Conservation (phyloP, 2,329 filamentous ascomycete species). For the Neofusicoccum umdonicola region DNA sequence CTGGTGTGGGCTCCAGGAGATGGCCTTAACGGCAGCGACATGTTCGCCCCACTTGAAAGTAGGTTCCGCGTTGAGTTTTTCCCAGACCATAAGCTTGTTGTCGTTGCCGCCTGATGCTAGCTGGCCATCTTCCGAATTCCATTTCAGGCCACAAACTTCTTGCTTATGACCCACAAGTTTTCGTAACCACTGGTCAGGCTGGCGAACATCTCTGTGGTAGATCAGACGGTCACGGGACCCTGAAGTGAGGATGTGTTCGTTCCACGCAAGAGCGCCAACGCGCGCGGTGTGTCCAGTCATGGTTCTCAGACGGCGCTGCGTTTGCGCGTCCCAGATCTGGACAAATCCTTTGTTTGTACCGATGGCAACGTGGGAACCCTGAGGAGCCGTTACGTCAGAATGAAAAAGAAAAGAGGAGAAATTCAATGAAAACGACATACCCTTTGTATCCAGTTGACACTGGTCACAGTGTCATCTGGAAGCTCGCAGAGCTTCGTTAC, state of each 20-base stretch:
- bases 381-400: not conserved
- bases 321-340: slow-evolving; percentile 96
- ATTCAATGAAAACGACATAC: slow-evolving; percentile 35
- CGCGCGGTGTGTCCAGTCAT: slow-evolving; percentile 96
- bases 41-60: slow-evolving; percentile 94
- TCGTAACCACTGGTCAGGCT: slow-evolving; percentile 83
- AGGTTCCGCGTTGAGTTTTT: slow-evolving; percentile 88
- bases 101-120: slow-evolving; percentile 95
- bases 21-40: slow-evolving; percentile 93
- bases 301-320: slow-evolving; percentile 77
- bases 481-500: slow-evolving; percentile 94
- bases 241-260: slow-evolving; percentile 94
- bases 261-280: slow-evolving; percentile 94
- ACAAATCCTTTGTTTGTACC: slow-evolving; percentile 92
- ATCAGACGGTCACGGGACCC: slow-evolving; percentile 91
- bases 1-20: slow-evolving; percentile 96
- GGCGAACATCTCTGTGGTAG: slow-evolving; percentile 91
- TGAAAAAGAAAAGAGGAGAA: not conserved
- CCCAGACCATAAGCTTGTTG: slow-evolving; percentile 99
- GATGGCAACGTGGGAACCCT: slow-evolving; percentile 90
- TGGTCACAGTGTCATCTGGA: slow-evolving; percentile 90
- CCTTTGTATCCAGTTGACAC: slow-evolving; percentile 96
- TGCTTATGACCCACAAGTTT: slow-evolving; percentile 94
- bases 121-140: slow-evolving; percentile 95
- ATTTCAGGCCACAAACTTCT: slow-evolving; percentile 93